phyloP scores from a whole-genome alignment of 306 rosid species.

The Cucurbita argyrosperma region DNA sequence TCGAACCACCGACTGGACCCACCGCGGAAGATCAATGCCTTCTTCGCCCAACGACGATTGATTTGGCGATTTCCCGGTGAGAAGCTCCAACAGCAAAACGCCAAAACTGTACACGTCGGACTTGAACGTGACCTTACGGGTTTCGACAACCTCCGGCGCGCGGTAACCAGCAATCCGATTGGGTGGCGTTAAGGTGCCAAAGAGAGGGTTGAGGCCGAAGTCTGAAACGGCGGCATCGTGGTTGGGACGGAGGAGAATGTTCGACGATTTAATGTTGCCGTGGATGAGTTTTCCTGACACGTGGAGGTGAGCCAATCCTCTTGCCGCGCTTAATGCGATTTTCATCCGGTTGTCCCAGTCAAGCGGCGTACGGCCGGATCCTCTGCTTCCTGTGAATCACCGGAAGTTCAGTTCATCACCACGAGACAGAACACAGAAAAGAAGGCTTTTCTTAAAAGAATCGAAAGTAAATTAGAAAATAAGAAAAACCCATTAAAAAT shows the following conservation, averaged over 20 bases:
- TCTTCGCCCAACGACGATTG: slow-evolving; percentile 90
- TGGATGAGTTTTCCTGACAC: slow-evolving; percentile 70
- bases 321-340: slow-evolving; percentile 58
- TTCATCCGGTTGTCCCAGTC: slow-evolving; percentile 89
- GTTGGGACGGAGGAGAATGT: slow-evolving; percentile 63
- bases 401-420: background rate
- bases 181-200: slow-evolving; percentile 49
- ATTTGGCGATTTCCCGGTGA: slow-evolving; percentile 90
- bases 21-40: slow-evolving; percentile 83
- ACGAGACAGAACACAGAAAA: background rate
- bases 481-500: background rate
- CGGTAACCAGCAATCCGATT: slow-evolving; percentile 81
- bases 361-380: slow-evolving; percentile 83
- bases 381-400: slow-evolving; percentile 65
- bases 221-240: slow-evolving; percentile 61
- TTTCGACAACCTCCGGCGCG: slow-evolving; percentile 73
- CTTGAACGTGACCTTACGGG: slow-evolving; percentile 62
- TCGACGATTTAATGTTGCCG: slow-evolving; percentile 86
- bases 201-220: slow-evolving; percentile 62
- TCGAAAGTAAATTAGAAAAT: background rate
- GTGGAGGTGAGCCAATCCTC: slow-evolving; percentile 74
- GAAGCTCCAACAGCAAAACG: slow-evolving; percentile 65
- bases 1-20: slow-evolving; percentile 97
- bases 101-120: slow-evolving; percentile 96
- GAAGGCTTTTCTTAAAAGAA: slow-evolving; percentile 9